These are phyloP conservation scores for Trichoderma koningii DNA, from an alignment of 2,329 filamentous ascomycete species.

Conservation along the genomic window DNA sequence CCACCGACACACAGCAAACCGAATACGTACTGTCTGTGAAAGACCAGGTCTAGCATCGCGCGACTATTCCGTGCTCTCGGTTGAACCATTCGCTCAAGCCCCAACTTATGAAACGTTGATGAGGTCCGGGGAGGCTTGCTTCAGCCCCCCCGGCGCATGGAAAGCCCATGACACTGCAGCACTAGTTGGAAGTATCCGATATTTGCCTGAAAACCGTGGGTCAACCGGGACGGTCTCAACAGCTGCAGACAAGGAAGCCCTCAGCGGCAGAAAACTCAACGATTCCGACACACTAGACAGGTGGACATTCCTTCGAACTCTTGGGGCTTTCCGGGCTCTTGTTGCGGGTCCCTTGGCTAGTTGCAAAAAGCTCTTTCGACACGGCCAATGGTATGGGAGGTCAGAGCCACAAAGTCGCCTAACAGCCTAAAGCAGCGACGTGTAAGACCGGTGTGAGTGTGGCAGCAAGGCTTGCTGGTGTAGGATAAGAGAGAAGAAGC, in stretches of 20 bases:
- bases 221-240: neutral
- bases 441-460: neutral
- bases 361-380: neutral
- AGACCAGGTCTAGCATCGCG: neutral
- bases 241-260: conserved; percentile 11
- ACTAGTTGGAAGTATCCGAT: conserved; percentile 4
- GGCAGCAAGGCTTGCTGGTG: neutral
- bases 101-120: conserved; percentile 8
- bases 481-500: neutral
- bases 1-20: neutral
- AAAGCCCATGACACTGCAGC: conserved; percentile 7
- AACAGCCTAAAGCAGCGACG: neutral
- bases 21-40: neutral
- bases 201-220: neutral
- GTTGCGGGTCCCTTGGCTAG: conserved; percentile 15
- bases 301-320: conserved; percentile 9
- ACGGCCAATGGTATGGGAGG: conserved; percentile 2
- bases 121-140: neutral
- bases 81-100: conserved; percentile 7
- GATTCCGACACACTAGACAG: neutral
- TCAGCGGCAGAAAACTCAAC: neutral
- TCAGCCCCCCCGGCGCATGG: neutral
- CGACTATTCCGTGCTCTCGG: neutral
- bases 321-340: conserved; percentile 1
- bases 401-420: conserved; percentile 10